Percentiles rank a stretch among this genome's conserved stretches.
Conservation (phyloP, 805 yeast species). For the Suhomyces sp. region DNA sequence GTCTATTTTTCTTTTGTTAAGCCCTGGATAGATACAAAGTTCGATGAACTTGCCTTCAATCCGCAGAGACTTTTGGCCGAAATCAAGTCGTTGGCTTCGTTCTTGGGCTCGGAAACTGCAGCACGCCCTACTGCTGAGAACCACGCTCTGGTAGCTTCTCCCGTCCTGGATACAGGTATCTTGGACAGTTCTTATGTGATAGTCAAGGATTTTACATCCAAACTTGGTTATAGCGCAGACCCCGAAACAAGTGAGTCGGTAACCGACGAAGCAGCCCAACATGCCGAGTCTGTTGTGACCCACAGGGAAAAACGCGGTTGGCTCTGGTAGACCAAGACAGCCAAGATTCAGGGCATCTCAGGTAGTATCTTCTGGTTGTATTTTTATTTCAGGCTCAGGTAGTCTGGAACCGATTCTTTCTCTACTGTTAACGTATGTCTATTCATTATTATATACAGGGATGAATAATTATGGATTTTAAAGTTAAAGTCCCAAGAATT, state of each 20-base stretch:
- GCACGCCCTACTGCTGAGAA: background rate
- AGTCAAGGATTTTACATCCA: conserved; percentile 10
- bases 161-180: conserved; percentile 2
- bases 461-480: background rate
- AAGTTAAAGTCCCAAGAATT: conserved; percentile 27
- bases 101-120: background rate
- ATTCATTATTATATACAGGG: conserved; percentile 4
- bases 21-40: conserved; percentile 25
- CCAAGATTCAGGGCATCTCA: too few relatives aligned
- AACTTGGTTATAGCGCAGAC: conserved; percentile 3
- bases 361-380: background rate
- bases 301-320: background rate
- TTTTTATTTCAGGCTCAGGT: background rate
- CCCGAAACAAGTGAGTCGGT: background rate
- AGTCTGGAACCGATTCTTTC: background rate
- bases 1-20: conserved; percentile 24
- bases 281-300: background rate
- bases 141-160: background rate
- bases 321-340: background rate
- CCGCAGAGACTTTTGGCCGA: background rate
- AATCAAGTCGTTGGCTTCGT: background rate
- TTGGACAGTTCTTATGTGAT: conserved; percentile 14
- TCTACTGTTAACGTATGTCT: background rate
- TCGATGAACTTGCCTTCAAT: background rate
- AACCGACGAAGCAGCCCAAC: background rate